Base-by-base conservation (phyloP, 2,329 filamentous ascomycete species). In the Fusarium newnesense region DNA sequence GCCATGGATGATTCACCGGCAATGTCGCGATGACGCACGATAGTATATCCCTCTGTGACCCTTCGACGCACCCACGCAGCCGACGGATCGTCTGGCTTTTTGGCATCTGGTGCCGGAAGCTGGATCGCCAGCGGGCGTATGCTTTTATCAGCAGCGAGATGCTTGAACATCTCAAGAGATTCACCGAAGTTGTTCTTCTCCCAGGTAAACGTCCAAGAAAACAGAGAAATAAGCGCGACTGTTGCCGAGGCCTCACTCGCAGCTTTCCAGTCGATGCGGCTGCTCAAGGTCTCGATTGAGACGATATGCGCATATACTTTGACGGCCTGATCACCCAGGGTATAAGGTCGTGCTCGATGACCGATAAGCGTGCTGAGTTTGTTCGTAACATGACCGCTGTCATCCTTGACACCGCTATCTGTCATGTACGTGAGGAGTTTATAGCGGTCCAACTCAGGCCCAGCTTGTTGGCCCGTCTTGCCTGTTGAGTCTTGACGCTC, bases 301-400 rank as follows among this genome's bases (percentile, higher is more conserved):
- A 56, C 3, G 10, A 56, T 24, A 26, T 56, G 52, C 16, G 52
- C 52, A 10, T 56, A 43, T 1, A 56, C 37, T 43, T 43, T 32
- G 52, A 56, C 7, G 0, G 11, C 2, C 21, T 56, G 26, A 11
- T 43, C 37, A 2, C 7, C 52, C 4, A n/a, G 18, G 2, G 5
- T 3, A 9, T 43, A 56, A 0, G 52, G 52, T 2, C 52, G 7
- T 1, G 52, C 52, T 1, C 52, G 37, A 19, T 56, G 52, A 1
- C 52, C 21, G 26, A 56, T 56, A 10, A 56, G 52, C 8, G 52
- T 43, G 19, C 52, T 56, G 37, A 56, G 52, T 4, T 56, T 56
- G 5, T 56, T 56, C 19, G 52, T 56, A 1, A 43, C 6, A 43
- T 56, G 52, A 4, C 52, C 52, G 7, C 52, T 56, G 1, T 56